Percentiles rank a stretch among this genome's conserved stretches.
Conservation (phyloP, 1,139 yeast genomes). For the Pichia sp. region DNA sequence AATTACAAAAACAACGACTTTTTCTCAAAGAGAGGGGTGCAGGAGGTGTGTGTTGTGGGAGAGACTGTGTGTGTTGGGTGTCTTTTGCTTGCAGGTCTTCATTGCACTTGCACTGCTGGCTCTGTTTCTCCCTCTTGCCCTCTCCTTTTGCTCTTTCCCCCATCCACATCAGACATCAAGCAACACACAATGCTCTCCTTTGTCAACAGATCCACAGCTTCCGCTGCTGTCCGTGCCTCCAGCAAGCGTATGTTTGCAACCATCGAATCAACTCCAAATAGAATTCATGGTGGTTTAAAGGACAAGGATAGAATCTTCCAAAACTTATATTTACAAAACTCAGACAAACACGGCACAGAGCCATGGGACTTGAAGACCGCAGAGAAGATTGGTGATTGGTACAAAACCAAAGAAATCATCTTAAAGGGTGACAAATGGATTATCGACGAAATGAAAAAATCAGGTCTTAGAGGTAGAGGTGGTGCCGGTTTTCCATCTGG, state of each 20-base stretch:
- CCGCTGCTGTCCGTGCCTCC: neutral
- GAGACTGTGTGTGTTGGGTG: neutral
- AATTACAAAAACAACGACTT: conserved; percentile 6
- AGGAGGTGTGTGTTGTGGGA: neutral
- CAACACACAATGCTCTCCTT: conserved; percentile 11
- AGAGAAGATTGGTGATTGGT: conserved; percentile 83
- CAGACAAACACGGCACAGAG: conserved; percentile 46
- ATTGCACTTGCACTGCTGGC: no score
- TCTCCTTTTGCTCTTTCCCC: no score
- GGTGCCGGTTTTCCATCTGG: conserved; percentile 95
- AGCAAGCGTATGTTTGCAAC: conserved; percentile 27
- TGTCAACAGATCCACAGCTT: conserved; percentile 6
- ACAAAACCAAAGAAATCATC: conserved; percentile 82
- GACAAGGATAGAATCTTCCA: conserved; percentile 88
- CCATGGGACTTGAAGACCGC: conserved; percentile 76
- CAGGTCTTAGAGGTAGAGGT: conserved; percentile 88
- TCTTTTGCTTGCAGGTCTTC: no score
- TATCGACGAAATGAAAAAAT: conserved; percentile 78
- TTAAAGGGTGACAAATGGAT: conserved; percentile 87
- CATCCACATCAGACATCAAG: no score
- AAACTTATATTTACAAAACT: conserved; percentile 53
- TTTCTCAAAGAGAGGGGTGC: neutral
- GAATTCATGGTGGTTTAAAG: conserved; percentile 70
- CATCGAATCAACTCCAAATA: conserved; percentile 42
- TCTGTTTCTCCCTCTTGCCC: no score